Evolutionary conservation across 352 stramenopile genomes (phyloP), one percentile per base, ranked within the genome.

Genomic region (Pythium sukuiense): DNA sequence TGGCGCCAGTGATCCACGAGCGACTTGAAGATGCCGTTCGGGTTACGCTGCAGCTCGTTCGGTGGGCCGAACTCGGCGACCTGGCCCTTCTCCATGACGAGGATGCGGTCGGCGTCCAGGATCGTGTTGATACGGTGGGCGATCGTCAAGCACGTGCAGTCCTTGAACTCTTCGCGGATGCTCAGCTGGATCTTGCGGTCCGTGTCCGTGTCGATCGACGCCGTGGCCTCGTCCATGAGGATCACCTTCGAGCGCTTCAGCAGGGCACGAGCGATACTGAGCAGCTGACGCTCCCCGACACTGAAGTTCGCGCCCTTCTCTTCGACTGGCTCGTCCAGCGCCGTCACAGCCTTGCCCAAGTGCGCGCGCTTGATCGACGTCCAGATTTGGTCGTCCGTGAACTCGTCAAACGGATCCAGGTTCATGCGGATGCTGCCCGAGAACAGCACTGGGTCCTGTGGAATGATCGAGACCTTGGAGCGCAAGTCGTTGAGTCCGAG

Each of bases 211-310:
- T 97, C 92, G 49, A 97, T 96, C 9, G 87, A 95, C 14, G 91
- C 91, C 9, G 97, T 99, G 2, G 97, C 97, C 76, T 99, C 98
- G 65, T 99, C 98, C 85, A 99, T 98, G 2, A 99, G 72, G 37
- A 99, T 86, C 35, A 99, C 77, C 41, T 93, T 92, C 3, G 88
- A 82, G 24, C 93, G 88, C n/a, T 90, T 79, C 6, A 99, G 65
- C 18, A 99, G 62, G 26, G 93, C 96, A 56, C 95, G 80, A 6
- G 93, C 95, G 59, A 99, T 97, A 70, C 94, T 98, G 1, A 99
- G 57, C 6, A 98, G 76, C 72, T 99, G 95, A 14, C 95, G 73
- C 76, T 99, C 87, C 16, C 96, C 96, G 37, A 98, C 92, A 49
- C 82, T 97, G 46, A 98, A 97, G 76, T 98, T 98, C 43, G 89